Evolutionary conservation across 192 early-diverging fungal genomes (phyloP), one percentile per base, ranked within the genome.

Genomic region (Dimargaris verticillata): DNA sequence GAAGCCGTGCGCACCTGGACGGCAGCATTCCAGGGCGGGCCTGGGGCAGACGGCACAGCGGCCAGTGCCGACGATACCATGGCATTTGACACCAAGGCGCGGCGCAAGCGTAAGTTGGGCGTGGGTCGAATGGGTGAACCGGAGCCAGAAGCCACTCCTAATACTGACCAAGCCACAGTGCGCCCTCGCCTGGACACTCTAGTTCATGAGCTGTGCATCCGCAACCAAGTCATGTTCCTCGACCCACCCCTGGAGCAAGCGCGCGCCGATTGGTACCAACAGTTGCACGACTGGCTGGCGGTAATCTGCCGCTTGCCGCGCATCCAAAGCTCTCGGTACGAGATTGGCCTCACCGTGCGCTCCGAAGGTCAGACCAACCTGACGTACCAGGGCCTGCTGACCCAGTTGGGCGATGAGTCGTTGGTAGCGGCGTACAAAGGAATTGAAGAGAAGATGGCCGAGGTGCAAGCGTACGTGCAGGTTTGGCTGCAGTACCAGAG

Each of bases 401-500:
- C 86, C 7, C 80, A 84, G 22, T 73, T 93, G 61, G 80, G 78
- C 0, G 78, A 82, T 60, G 67, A 76, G 53, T 75, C 79, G 9
- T 72, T 98, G 10, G 75, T 76, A 50, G 72, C 78, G 33, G 96
- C 89, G 13, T 99, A 97, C 68, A 72, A 78, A 22, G 78, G 82
- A 42, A 83, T 99, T 33, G 91, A 97, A 75, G 60, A 61, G 6
- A 91, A 86, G 74, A 70, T 87, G 18, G 66, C 75, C 24, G 74
- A 88, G 63, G 88, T 95, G 12, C 76, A 74, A 7, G 75, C 82
- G 28, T 99, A 99, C 64, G 88, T 93, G 41, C 78, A 81, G 48
- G 85, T 91, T 60, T 99, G 97, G 97, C 78, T 98, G 18, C 88
- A 89, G 61, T 98, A 98, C 76, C 97, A 99, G 68, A 89, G 88